These are phyloP conservation scores for Phaffia tasmanica DNA, from an alignment of 768 basidiomycete species.

Conservation along the genomic window DNA sequence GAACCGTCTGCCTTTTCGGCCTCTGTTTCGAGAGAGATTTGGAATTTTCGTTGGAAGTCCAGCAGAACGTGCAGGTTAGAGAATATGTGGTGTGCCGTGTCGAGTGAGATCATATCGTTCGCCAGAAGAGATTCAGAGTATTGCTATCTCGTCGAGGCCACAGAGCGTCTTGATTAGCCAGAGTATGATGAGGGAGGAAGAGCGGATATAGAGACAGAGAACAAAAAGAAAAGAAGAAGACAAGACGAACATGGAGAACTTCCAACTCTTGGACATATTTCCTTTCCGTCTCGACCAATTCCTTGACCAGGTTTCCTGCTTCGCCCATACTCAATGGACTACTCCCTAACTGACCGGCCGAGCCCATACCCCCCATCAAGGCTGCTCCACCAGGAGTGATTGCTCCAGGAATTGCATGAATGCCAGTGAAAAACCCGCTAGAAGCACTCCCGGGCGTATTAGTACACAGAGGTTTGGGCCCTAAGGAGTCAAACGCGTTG, in stretches of 20 bases:
- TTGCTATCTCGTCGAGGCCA: constrained; percentile 35
- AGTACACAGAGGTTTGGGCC: not conserved
- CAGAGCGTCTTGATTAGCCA: not conserved
- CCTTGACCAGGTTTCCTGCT: constrained; percentile 56
- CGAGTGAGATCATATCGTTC: constrained; percentile 76
- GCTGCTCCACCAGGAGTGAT: constrained; percentile 37
- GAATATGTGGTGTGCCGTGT: constrained; percentile 91
- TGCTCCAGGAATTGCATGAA: constrained; percentile 30
- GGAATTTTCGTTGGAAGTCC: constrained; percentile 90
- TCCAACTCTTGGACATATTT: constrained; percentile 95
- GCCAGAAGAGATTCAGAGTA: constrained; percentile 75
- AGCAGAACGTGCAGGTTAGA: constrained; percentile 86
- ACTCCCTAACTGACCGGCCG: constrained; percentile 1
- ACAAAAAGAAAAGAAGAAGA: not conserved
- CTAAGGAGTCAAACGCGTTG: too few relatives aligned
- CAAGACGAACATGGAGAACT: constrained; percentile 72
- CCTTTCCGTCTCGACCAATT: constrained; percentile 88
- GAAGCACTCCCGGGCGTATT: constrained; percentile 31
- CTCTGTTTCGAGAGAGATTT: constrained; percentile 76
- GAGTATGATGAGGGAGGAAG: too few relatives aligned
- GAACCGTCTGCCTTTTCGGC: constrained; percentile 47
- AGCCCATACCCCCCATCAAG: constrained; percentile 20
- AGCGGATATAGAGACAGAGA: not conserved
- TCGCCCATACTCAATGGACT: constrained; percentile 46
- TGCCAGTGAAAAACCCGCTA: constrained; percentile 28